Percentiles rank a stretch among this genome's conserved stretches.
phyloP scores from a whole-genome alignment of 2,329 filamentous ascomycete genomes.

The Clarireedia homoeocarpa region DNA sequence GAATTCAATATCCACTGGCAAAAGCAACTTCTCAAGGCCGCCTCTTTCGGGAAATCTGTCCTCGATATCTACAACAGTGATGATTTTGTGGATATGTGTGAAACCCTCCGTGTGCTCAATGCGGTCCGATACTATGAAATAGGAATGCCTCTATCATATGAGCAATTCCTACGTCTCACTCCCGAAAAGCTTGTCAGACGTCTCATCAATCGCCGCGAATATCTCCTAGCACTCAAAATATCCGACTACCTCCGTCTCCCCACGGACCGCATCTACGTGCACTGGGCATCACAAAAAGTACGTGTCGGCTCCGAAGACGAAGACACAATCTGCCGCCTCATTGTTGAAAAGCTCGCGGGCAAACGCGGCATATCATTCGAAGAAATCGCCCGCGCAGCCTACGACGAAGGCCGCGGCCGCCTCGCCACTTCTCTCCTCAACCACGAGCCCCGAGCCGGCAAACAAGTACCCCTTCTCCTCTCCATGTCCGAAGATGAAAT shows the following conservation, averaged over 20 bases:
- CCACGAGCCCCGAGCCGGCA: slow-evolving; percentile 88
- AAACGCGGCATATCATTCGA: slow-evolving; percentile 95
- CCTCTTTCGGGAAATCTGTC: slow-evolving; percentile 95
- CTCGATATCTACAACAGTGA: slow-evolving; percentile 96
- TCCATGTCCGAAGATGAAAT: slow-evolving; percentile 95
- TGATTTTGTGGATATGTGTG: slow-evolving; percentile 97
- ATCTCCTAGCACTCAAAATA: slow-evolving; percentile 80
- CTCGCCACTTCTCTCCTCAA: slow-evolving; percentile 87
- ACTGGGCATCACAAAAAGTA: slow-evolving; percentile 95
- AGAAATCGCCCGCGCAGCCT: slow-evolving; percentile 83
- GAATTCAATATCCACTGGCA: slow-evolving; percentile 91
- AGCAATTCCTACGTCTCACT: slow-evolving; percentile 86
- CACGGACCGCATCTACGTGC: slow-evolving; percentile 85
- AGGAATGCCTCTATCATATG: slow-evolving; percentile 82
- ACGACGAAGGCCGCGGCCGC: slow-evolving; percentile 84
- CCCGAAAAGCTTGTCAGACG: slow-evolving; percentile 82
- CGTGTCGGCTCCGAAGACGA: slow-evolving; percentile 78
- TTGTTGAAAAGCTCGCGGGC: slow-evolving; percentile 78
- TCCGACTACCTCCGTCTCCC: slow-evolving; percentile 81
- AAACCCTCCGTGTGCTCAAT: slow-evolving; percentile 85
- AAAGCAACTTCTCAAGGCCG: slow-evolving; percentile 90
- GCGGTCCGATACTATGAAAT: slow-evolving; percentile 87
- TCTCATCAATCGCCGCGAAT: slow-evolving; percentile 82
- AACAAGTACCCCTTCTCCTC: slow-evolving; percentile 86
- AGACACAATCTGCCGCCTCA: slow-evolving; percentile 74